These are phyloP conservation scores for Phytophthora nicotianae DNA, from an alignment of 352 stramenopile genomes.

Conservation along the genomic window DNA sequence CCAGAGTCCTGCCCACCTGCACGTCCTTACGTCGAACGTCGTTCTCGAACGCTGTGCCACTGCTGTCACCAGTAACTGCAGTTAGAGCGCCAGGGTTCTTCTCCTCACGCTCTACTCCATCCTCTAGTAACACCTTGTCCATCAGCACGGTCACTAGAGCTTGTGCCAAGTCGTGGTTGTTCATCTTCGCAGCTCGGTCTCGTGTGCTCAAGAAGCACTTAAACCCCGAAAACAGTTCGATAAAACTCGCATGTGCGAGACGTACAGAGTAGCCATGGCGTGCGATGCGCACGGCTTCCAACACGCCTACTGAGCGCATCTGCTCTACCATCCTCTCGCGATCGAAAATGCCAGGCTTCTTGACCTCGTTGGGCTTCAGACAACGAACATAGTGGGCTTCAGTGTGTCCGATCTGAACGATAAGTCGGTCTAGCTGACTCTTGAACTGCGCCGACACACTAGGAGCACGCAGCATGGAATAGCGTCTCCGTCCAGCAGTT, in stretches of 20 bases:
- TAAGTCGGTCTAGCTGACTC: constrained; percentile 93
- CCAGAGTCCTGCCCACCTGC: constrained; percentile 63
- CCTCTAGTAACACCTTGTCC: constrained; percentile 41
- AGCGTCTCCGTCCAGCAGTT: constrained; percentile 31
- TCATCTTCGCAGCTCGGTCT: constrained; percentile 29
- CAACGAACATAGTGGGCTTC: constrained; percentile 98
- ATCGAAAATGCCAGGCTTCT: constrained; percentile 67
- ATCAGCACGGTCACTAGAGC: constrained; percentile 40
- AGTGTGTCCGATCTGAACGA: constrained; percentile 94
- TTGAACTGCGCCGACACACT: constrained; percentile 94
- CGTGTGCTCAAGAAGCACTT: constrained; percentile 38
- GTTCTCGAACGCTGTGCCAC: constrained; percentile 29
- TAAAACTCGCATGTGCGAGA: constrained; percentile 93
- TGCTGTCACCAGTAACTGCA: constrained; percentile 19
- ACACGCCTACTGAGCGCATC: constrained; percentile 95
- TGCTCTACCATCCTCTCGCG: constrained; percentile 95
- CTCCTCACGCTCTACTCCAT: constrained; percentile 24
- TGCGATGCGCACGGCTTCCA: constrained; percentile 96
- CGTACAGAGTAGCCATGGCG: constrained; percentile 96
- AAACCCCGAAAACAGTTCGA: constrained; percentile 75
- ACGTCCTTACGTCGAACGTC: constrained; percentile 43
- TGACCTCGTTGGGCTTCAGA: constrained; percentile 97
- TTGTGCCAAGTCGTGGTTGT: constrained; percentile 39
- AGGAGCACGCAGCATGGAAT: constrained; percentile 64
- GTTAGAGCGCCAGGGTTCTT: constrained; percentile 18